Conservation (phyloP, 140 eudicot genomes). For the Anethum foeniculum region DNA sequence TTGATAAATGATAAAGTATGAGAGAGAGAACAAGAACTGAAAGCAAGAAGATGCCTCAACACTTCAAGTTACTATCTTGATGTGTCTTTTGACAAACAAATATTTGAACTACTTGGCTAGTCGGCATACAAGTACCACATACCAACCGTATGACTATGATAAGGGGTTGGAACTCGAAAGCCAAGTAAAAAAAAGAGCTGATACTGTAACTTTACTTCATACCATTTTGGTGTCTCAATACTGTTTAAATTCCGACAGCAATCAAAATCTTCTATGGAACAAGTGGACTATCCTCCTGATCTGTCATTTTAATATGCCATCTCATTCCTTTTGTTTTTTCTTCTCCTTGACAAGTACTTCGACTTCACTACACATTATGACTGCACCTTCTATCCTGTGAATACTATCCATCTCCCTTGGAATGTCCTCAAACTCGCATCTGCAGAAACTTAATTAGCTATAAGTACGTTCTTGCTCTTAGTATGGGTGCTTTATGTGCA, state of each 20-base stretch:
- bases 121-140: background rate
- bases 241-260: slow-evolving; percentile 52
- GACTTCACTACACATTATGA: slow-evolving; percentile 53
- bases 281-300: slow-evolving; percentile 58
- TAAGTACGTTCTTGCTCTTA: background rate
- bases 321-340: slow-evolving; percentile 44
- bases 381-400: slow-evolving; percentile 70
- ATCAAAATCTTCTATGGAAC: slow-evolving; percentile 44
- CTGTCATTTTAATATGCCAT: slow-evolving; percentile 51
- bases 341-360: slow-evolving; percentile 48
- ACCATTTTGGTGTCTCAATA: background rate
- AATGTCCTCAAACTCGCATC: slow-evolving; percentile 68
- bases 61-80: background rate
- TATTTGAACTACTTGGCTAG: background rate
- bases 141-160: background rate
- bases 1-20: background rate
- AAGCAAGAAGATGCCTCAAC: background rate
- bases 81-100: background rate
- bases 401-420: slow-evolving; percentile 72
- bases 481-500: background rate
- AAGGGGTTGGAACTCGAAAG: background rate
- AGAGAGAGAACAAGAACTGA: background rate
- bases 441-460: background rate
- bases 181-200: background rate
- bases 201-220: too few relatives aligned